Base-by-base conservation (phyloP, 2,329 filamentous ascomycete genomes). In the Beauveria australis region DNA sequence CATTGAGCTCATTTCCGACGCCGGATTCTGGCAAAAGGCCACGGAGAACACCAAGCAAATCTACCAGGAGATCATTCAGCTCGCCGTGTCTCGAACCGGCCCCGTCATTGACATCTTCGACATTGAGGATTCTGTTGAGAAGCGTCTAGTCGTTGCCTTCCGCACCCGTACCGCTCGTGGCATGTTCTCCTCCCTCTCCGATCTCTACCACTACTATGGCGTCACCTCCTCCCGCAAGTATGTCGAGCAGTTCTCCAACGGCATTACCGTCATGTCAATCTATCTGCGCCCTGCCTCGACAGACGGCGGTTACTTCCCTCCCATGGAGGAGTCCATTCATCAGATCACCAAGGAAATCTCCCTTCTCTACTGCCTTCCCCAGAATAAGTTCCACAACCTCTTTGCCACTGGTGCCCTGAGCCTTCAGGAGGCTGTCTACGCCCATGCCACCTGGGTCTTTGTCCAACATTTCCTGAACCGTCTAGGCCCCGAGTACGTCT, bases 311-410 rank as follows among this genome's bases (percentile, higher is more conserved):
- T 80, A 82, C 61, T 77, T 78, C 71, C 92, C 93, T 44, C 88
- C 92, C 0, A 91, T 97, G 66, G 91, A 97, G 69, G 89, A 93
- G 67, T 94, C 93, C 3, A 96, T 99, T 66, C 91, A 97, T 76
- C 94, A 99, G 76, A 97, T 99, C 78, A 96, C 94, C 79, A 97
- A 97, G 82, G 94, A 99, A 75, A 88, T 96, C 55, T 97, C 94
- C 1, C 83, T 99, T 62, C 81, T 99, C 19, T 99, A 97, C 84
- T 99, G 94, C 74, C 89, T 99, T 66, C 94, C 94, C 16, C 93
- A 96, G 75, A 99, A 96, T 81, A 94, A 92, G 76, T 91, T 99
- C 74, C 93, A 97, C 76, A 79, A 82, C 62, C 85, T 96, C 67
- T 99, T 99, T 74, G 89, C 90, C 55, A 86, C 84, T 18, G 92